These are phyloP conservation scores for Alternaria gansuensis DNA, from an alignment of 2,329 filamentous ascomycete species.

Conservation along the genomic window DNA sequence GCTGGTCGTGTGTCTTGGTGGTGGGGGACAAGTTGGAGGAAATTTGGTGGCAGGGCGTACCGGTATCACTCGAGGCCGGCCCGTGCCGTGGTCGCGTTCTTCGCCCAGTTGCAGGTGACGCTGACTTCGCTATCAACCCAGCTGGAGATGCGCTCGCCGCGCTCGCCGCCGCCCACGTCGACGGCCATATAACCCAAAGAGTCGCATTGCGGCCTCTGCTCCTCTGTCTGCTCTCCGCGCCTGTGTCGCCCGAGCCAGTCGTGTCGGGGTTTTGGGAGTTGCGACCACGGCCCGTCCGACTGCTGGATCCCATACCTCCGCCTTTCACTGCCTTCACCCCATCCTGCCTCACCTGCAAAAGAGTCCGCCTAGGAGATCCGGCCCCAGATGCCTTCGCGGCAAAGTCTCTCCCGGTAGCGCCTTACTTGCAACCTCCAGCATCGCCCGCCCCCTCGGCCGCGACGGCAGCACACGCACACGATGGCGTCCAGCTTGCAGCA, in stretches of 20 bases:
- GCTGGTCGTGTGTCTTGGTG: conserved; percentile 11
- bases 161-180: conserved; percentile 36
- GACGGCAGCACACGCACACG: conserved; percentile 21
- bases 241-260: conserved; percentile 2
- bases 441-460: conserved; percentile 14
- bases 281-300: conserved; percentile 29
- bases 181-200: conserved; percentile 22
- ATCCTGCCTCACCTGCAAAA: conserved; percentile 19
- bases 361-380: not conserved
- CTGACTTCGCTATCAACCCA: conserved; percentile 36
- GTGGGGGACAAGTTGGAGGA: conserved; percentile 23
- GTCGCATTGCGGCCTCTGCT: conserved; percentile 5
- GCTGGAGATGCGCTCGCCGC: conserved; percentile 34
- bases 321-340: conserved; percentile 23
- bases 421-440: conserved; percentile 12
- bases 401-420: conserved; percentile 28
- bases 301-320: conserved; percentile 21
- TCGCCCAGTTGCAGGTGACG: conserved; percentile 33
- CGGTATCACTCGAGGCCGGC: conserved; percentile 20
- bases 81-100: conserved; percentile 32
- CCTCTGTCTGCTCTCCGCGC: not conserved
- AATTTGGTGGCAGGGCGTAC: conserved; percentile 38
- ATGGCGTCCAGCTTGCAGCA: conserved; percentile 55
- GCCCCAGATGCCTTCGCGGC: conserved; percentile 25
- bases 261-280: conserved; percentile 23